Conservation (phyloP, 2,329 filamentous ascomycete species). For the Stenocarpella maydis region DNA sequence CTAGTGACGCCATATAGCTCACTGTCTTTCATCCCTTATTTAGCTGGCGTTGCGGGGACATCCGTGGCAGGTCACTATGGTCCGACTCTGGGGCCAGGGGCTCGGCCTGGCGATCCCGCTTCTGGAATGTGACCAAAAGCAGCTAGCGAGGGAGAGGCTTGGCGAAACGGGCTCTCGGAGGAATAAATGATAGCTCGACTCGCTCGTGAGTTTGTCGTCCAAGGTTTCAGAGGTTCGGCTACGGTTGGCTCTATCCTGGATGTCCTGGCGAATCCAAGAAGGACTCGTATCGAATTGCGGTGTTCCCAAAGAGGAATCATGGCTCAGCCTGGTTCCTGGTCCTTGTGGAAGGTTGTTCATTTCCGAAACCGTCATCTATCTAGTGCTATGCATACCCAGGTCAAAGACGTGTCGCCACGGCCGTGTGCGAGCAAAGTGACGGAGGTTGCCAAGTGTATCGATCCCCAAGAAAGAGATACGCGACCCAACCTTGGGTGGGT, state of each 20-base stretch:
- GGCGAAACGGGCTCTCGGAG: neutral
- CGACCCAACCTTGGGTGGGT: neutral
- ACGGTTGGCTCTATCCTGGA: too few species aligned
- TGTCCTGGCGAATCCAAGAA: too few species aligned
- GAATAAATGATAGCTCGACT: neutral
- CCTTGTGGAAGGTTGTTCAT: neutral
- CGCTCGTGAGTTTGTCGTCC: neutral
- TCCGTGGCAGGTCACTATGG: neutral
- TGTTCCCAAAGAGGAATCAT: too few species aligned
- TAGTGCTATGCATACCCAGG: neutral
- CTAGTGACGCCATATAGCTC: neutral
- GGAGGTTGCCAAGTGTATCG: neutral
- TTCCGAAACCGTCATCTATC: neutral
- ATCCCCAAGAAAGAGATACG: neutral
- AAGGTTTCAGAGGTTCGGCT: neutral
- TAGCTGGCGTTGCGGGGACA: neutral
- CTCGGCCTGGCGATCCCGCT: constrained; percentile 1
- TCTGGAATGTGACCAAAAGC: neutral
- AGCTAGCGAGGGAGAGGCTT: neutral
- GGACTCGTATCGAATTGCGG: too few species aligned
- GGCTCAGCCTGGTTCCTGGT: neutral
- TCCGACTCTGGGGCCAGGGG: neutral
- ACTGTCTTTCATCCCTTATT: neutral
- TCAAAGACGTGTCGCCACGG: neutral
- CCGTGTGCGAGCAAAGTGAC: neutral